Base-by-base conservation (phyloP, 768 basidiomycete species). In the Cystobasidium ongulense region DNA sequence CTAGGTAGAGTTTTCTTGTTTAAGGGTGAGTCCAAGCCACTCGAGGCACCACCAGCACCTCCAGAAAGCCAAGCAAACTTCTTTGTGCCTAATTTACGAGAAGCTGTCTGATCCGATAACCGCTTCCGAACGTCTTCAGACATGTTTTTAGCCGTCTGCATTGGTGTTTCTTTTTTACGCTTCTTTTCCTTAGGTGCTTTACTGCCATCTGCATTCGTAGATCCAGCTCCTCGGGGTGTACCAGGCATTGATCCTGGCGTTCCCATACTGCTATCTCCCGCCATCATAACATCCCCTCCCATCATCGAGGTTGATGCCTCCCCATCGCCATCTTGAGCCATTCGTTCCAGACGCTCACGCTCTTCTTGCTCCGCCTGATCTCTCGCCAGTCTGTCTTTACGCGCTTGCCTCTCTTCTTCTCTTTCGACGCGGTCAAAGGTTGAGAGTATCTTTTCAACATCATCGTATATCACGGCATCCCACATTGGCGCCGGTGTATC, bases 21-120 rank as follows among this genome's bases (percentile, higher is more conserved):
- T 53, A 59, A 33, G 23, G 39, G 66, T 13, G 52, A 59, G 21
- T 63, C 64, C 66, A 59, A 15, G 68, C 31, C 43, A 21, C 46
- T 50, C n/a, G 46, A 50, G 15, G 46, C 15, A 50, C 39, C 43
- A 23, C 65, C 65, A 41, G 73, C 86, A 2, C 86, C 85, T 13
- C 89, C 85, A 10, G 83, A 90, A 90, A 94, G 91, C 91, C 91
- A 94, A 17, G 90, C 85, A 78, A 92, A 93, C 25, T 89, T 87
- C 73, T 81, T 82, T 13, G 17, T 52, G 23, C 78, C 74, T 0
- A 92, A 91, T 2, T 90, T 90, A 80, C 90, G 90, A 75, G 87
- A 89, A 23, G 92, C 92, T 7, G 90, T 90, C 25, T 89, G 89
- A 80, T 94, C 91, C 33, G 89, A 89, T 88, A 93, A 88, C 80